Evolutionary conservation across 768 basidiomycete species (phyloP), one percentile per base, ranked within the genome.

Genomic region (Pleurotus platypus): DNA sequence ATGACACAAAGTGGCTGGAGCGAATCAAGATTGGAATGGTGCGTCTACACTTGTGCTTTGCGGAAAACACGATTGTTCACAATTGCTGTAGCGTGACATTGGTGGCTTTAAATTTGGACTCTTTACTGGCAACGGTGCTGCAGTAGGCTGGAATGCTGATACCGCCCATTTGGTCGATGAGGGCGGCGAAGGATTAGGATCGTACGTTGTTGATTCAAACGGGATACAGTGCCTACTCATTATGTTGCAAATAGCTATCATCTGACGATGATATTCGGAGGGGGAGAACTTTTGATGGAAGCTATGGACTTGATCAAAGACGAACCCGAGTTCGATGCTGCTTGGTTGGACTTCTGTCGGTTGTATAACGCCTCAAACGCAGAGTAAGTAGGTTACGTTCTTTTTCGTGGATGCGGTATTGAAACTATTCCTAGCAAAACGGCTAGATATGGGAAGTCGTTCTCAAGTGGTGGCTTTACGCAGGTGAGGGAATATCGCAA

Each of bases 251-350:
- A 43, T 48, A 72, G 71, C 1, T 71, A 72, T 53, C 65, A 70
- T 55, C 56, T 72, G 30, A 69, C 64, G 20, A 73, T 73, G 72
- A 55, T 72, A 7, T 73, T 72, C 38, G 72, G 71, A 18, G 74
- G 72, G 4, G 72, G 72, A 11, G 74, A 74, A 57, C 70, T 75
- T 53, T 56, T 74, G 26, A 75, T 75, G 72, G 74, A 75, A 50
- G 67, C 66, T n/a, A 71, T 74, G 71, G 72, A 74, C 35, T 47
- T 74, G 11, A 71, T 74, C 30, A 70, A 66, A 0, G 71, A 75
- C 58, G 72, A 69, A 49, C 70, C 72, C 1, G 71, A 63, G 22
- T 75, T 75, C 57, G 72, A 75, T 56, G 71, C 70, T 39, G 72
- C 72, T 5, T 75, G 74, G 74, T 37, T 75, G 13, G 74, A 74